Base-by-base conservation (phyloP, 2,329 filamentous ascomycete species). In the Aspergillus sojae region DNA sequence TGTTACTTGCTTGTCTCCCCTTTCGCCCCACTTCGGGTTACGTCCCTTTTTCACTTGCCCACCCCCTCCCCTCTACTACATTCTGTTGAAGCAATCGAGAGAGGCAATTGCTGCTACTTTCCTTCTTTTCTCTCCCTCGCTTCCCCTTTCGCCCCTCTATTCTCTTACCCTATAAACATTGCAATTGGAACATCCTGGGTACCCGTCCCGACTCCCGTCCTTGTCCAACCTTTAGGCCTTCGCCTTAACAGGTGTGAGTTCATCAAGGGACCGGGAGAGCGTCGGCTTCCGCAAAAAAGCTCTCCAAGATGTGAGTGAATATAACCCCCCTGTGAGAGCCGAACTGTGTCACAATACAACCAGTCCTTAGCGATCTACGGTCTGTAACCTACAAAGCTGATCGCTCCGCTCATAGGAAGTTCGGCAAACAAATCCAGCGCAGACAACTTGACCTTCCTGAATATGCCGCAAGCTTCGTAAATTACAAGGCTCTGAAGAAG, bases 401-500 rank as follows among this genome's bases (percentile, higher is more conserved):
- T 55, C 14, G 36, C 58, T 60, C 46, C 19, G 14, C 32, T 54
- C 59, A 62, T 74, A 99, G 94, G 95, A 99, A 99, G 88, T 99
- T 99, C 84, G 95, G 95, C 80, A 99, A 99, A 85, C 93, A 97
- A 79, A 97, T 99, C 71, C 95, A 98, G 84, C 97, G 97, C 85
- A 91, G 94, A 78, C 95, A 99, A 86, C 92, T 99, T 75, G 95
- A 99, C 79, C 94, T 99, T 65, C 95, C 95, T 65, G 95, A 99
- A 86, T 99, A 99, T 90, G 94, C 95, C 66, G 93, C 94, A 68
- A 97, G 94, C 81, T 99, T 99, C 78, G 94, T 98, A 72, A 97
- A 99, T 82, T 99, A 99, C 85, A 99, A 99, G 83, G 94, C 93
- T 65, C 85, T 99, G 72, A 99, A 99, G 82, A 98, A 98, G 92